Evolutionary conservation across 345 rosid genomes (phyloP).

Genomic region (Bruguiera parviflora): DNA sequence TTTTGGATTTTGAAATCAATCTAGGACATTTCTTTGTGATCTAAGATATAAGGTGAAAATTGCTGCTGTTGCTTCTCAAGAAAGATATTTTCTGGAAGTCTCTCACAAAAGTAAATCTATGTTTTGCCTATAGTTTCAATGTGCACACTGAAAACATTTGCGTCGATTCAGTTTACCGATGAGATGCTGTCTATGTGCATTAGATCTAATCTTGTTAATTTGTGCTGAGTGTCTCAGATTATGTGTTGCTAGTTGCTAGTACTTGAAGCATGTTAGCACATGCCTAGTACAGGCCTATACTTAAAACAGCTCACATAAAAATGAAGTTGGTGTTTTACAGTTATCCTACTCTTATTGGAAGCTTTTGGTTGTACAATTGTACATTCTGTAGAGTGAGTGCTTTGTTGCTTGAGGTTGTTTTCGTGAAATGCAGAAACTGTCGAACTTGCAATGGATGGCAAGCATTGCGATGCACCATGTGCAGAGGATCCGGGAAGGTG

Average conservation of each 20-base stretch:
- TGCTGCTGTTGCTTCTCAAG: neutral
- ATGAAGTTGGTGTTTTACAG: neutral
- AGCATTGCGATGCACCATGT: slow-evolving; percentile 82
- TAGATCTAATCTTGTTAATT: no score
- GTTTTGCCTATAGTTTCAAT: neutral
- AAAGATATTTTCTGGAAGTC: neutral
- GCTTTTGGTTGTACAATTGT: neutral
- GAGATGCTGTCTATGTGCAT: no score
- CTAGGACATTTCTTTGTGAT: neutral
- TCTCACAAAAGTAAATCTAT: neutral
- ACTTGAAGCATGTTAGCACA: no score
- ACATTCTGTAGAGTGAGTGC: neutral
- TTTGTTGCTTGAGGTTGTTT: slow-evolving; percentile 8
- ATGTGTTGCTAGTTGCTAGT: no score
- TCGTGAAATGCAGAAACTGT: slow-evolving; percentile 56
- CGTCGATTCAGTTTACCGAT: no score
- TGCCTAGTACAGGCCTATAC: no score
- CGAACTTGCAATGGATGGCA: slow-evolving; percentile 86
- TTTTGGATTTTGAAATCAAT: no score
- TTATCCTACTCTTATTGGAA: neutral
- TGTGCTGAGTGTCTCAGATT: no score
- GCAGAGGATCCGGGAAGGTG: slow-evolving; percentile 88
- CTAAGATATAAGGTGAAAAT: neutral
- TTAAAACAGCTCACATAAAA: no score
- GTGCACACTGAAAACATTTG: no score